Evolutionary conservation across 1,284 basidiomycete genomes (phyloP).

Genomic region (Peniophora sp.): DNA sequence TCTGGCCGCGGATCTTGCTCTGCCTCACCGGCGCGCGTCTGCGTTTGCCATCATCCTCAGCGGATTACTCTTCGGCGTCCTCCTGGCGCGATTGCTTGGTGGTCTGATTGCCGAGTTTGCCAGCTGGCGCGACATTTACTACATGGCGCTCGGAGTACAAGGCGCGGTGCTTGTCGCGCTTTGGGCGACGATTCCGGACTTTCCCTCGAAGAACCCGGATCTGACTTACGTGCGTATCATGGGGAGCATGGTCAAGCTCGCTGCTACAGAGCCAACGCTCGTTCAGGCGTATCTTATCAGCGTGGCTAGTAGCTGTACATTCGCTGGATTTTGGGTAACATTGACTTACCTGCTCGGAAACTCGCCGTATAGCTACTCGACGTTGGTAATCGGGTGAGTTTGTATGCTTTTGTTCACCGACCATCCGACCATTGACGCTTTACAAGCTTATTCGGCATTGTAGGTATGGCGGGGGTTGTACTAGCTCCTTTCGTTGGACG

Average conservation of each 20-base stretch:
- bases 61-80: conserved; percentile 43
- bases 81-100: conserved; percentile 39
- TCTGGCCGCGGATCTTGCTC: conserved; percentile 46
- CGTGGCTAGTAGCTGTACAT: conserved; percentile 29
- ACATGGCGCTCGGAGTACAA: conserved; percentile 35
- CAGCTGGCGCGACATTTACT: conserved; percentile 34
- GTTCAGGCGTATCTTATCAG: conserved; percentile 36
- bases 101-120: conserved; percentile 39
- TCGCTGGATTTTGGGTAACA: conserved; percentile 31
- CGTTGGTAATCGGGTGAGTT: background rate
- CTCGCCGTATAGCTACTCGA: background rate
- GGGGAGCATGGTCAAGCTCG: conserved; percentile 35
- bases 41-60: conserved; percentile 43
- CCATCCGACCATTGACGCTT: conserved; percentile 24
- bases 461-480: conserved; percentile 40
- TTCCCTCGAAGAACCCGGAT: conserved; percentile 34
- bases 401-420: too few relatives aligned
- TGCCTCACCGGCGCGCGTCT: conserved; percentile 35
- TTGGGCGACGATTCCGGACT: conserved; percentile 42
- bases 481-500: conserved; percentile 41
- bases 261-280: conserved; percentile 40
- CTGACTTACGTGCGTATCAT: conserved; percentile 38
- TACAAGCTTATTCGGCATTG: conserved; percentile 48
- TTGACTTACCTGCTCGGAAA: background rate
- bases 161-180: conserved; percentile 25